Evolutionary conservation across 345 rosid genomes (phyloP).

Genomic region (Linum trigynum): DNA sequence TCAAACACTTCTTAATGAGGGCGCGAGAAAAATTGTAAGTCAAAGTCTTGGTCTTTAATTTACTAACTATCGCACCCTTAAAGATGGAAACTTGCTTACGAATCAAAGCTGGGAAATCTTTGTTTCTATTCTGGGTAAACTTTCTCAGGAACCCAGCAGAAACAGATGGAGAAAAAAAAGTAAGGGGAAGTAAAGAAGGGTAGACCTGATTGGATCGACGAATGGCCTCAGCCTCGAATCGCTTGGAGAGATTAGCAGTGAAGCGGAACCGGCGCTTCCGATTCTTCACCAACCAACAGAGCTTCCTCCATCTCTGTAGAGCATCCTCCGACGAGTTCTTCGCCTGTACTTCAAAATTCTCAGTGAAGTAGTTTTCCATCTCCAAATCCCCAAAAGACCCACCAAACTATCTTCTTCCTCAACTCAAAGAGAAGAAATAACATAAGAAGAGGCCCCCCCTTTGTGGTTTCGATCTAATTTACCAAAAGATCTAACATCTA

Average conservation of each 20-base stretch:
- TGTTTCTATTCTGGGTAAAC: background rate
- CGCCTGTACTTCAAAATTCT: constrained; percentile 71
- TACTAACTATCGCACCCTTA: no score
- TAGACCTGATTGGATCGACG: constrained; percentile 74
- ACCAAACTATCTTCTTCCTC: background rate
- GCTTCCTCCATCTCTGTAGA: constrained; percentile 83
- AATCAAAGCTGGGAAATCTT: background rate
- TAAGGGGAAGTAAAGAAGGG: background rate
- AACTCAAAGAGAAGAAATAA: no score
- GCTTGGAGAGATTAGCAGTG: constrained; percentile 77
- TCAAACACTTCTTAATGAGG: no score
- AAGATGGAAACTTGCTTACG: background rate
- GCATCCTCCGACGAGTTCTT: constrained; percentile 95
- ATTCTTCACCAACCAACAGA: constrained; percentile 84
- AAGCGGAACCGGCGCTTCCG: constrained; percentile 73
- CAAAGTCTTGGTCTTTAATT: no score
- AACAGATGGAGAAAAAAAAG: background rate
- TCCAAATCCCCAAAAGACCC: background rate
- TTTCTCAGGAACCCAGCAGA: background rate
- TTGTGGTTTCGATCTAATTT: no score
- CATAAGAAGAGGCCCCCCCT: no score
- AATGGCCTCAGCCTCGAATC: constrained; percentile 72
- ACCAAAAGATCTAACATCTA: no score
- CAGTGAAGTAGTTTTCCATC: constrained; percentile 71
- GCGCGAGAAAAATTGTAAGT: no score